Evolutionary conservation across 176 grass and related monocot genomes (phyloP).

Genomic region (Phyllostachys edulis): DNA sequence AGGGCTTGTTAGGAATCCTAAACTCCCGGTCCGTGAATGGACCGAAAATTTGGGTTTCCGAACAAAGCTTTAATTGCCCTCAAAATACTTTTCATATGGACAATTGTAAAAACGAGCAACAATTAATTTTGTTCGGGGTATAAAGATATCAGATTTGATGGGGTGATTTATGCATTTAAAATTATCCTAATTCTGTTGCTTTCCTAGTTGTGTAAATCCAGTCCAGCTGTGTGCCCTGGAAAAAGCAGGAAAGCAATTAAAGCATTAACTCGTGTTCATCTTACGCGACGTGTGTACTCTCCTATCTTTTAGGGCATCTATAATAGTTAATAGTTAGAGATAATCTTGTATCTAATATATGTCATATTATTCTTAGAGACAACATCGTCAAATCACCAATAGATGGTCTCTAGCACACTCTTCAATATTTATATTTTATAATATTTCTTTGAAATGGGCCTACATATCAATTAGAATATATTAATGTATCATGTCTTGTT

Average conservation of each 20-base stretch:
- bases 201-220: slow-evolving; percentile 1
- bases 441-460: too few relatives aligned
- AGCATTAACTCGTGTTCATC: neutral
- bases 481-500: too few relatives aligned
- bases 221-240: neutral
- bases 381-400: too few relatives aligned
- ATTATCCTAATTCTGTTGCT: neutral
- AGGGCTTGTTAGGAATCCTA: too few relatives aligned
- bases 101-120: neutral
- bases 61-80: neutral
- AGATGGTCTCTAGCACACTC: too few relatives aligned
- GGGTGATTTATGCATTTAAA: neutral
- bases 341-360: too few relatives aligned
- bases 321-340: too few relatives aligned
- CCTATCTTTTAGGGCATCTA: neutral
- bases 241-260: neutral
- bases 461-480: too few relatives aligned
- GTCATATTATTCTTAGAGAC: too few relatives aligned
- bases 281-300: neutral
- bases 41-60: too few relatives aligned
- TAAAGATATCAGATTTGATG: neutral
- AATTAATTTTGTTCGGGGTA: neutral
- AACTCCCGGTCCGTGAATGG: too few relatives aligned
- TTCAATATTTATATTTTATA: too few relatives aligned
- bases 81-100: neutral